Evolutionary conservation across 768 basidiomycete genomes (phyloP), one percentile per base, ranked within the genome.

Genomic region (Naganishia vaughanmartiniae): DNA sequence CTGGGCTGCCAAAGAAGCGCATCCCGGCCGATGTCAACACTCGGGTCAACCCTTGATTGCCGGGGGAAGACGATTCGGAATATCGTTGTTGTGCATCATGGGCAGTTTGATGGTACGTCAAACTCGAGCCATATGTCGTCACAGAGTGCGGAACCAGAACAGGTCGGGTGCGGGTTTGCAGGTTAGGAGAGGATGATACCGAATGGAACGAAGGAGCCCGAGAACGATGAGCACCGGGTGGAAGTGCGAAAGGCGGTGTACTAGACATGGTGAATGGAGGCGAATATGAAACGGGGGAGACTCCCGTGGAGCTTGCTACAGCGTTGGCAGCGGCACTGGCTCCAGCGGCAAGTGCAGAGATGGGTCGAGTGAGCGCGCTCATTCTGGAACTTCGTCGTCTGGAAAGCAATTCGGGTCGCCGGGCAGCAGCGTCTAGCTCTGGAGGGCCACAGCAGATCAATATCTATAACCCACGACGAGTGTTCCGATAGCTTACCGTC

Each of bases 401-500:
- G 12, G 74, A 71, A 11, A 84, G 69, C 4, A 76, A 72, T n/a
- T 72, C 73, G 2, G 81, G 80, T 21, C 78, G 77, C 54, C 75
- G 75, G 0, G 82, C 77, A 9, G 79, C 77, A 30, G 81, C 82
- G n/a, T 83, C 83, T 19, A 83, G 77, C 72, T 83, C 83, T 83
- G 73, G 14, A 54, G 12, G 26, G 15, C 24, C 1, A 36, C 26
- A 67, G 21, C 26, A 39, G 17, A 42, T 54, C 31, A 70, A 11
- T 28, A 48, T 24, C 39, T 28, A 34, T 34, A 31, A 26, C 45
- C n/a, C 14, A 10, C 14, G 48, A 30, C 21, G 5, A 10, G 11
- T 28, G 36, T 36, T 36, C 57, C 31, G 30, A 21, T 14, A 15
- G 80, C 87, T 75, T 72, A 90, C 94, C 94, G 83, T 98, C 95